Conservation (phyloP, 768 basidiomycete genomes). For the Imleria badia region DNA sequence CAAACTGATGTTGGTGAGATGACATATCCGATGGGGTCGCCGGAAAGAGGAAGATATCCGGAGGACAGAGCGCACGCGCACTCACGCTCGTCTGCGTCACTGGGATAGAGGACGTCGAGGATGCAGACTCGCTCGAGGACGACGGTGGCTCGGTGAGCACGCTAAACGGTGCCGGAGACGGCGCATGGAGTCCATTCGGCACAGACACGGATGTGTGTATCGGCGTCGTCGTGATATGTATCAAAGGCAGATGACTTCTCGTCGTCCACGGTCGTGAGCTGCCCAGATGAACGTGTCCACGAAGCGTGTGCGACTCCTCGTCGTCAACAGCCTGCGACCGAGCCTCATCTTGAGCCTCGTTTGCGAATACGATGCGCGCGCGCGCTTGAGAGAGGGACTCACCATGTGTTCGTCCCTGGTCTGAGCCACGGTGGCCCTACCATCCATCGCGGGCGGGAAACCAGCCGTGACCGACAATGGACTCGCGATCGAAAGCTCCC, state of each 20-base stretch:
- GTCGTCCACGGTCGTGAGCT: constrained; percentile 13
- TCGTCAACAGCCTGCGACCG: constrained; percentile 24
- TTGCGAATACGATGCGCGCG: not conserved
- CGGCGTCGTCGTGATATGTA: constrained; percentile 25
- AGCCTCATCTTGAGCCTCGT: constrained; percentile 8
- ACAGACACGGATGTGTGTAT: not conserved
- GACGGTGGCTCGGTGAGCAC: constrained; percentile 25
- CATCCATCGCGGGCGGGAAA: not conserved
- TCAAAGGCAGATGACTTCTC: constrained; percentile 22
- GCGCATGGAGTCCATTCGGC: constrained; percentile 1
- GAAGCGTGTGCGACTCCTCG: constrained; percentile 17
- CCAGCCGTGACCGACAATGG: constrained; percentile 21
- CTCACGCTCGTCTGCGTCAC: not conserved
- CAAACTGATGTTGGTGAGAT: constrained; percentile 14
- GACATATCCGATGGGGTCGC: constrained; percentile 25
- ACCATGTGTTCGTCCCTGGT: constrained; percentile 49
- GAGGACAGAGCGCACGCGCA: constrained; percentile 11
- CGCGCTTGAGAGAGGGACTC: constrained; percentile 13
- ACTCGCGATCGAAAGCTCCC: constrained; percentile 55
- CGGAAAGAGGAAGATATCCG: constrained; percentile 31
- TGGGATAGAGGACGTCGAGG: constrained; percentile 15
- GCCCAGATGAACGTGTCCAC: constrained; percentile 10
- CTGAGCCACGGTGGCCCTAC: constrained; percentile 1
- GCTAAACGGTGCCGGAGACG: constrained; percentile 26
- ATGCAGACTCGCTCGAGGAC: constrained; percentile 19